Percentiles rank a stretch among this genome's conserved stretches.
phyloP scores from a whole-genome alignment of 2,329 filamentous ascomycete genomes.

The Penicillium sp. region DNA sequence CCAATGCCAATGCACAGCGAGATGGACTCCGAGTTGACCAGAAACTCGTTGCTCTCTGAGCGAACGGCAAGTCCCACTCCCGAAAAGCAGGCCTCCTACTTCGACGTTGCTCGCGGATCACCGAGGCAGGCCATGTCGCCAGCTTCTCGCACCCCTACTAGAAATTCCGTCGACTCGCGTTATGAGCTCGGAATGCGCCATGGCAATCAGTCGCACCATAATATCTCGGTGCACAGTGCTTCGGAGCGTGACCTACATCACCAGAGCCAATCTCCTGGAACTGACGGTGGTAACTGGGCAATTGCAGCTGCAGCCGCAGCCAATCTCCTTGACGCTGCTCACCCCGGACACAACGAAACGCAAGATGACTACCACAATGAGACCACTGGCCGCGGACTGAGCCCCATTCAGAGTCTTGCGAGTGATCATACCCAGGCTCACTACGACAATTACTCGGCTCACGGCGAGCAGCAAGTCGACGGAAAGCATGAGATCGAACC shows the following conservation, averaged over 20 bases:
- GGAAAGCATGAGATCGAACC: slow-evolving; percentile 58
- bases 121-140: slow-evolving; percentile 56
- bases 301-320: slow-evolving; percentile 44
- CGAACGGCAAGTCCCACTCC: slow-evolving; percentile 72
- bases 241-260: slow-evolving; percentile 48
- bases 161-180: slow-evolving; percentile 49
- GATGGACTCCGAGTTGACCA: slow-evolving; percentile 80
- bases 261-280: slow-evolving; percentile 33
- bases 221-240: slow-evolving; percentile 49
- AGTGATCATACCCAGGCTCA: slow-evolving; percentile 74
- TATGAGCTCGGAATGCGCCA: slow-evolving; percentile 67
- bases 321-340: slow-evolving; percentile 35
- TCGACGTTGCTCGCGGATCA: slow-evolving; percentile 64
- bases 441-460: slow-evolving; percentile 11
- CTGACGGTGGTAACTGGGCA: slow-evolving; percentile 37
- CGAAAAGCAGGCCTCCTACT: slow-evolving; percentile 60
- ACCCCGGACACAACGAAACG: slow-evolving; percentile 53
- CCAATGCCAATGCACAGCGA: slow-evolving; percentile 89
- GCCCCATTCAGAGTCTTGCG: slow-evolving; percentile 89
- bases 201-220: slow-evolving; percentile 54
- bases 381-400: slow-evolving; percentile 69
- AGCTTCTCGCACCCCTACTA: slow-evolving; percentile 61
- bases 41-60: slow-evolving; percentile 81
- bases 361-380: slow-evolving; percentile 56
- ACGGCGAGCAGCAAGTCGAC: slow-evolving; percentile 31